phyloP scores from a whole-genome alignment of 2,329 filamentous ascomycete genomes.

The Fusarium dlaminii region DNA sequence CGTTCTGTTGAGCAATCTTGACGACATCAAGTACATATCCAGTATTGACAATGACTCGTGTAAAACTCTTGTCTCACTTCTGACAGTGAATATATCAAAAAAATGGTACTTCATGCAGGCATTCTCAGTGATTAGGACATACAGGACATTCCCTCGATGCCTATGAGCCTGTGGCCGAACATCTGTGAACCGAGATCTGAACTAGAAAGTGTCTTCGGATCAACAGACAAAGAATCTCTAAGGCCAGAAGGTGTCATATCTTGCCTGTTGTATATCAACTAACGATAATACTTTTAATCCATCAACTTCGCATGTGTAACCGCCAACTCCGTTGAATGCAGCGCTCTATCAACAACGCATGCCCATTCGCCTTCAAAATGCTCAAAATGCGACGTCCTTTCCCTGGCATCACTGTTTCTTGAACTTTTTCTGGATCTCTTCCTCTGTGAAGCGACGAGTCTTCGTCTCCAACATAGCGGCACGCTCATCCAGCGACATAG shows the following conservation, averaged over 20 bases:
- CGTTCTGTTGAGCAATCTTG: neutral
- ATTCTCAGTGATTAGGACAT: rapidly evolving
- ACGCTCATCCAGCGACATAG: slow-evolving; percentile 64
- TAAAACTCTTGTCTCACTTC: neutral
- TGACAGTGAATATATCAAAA: neutral
- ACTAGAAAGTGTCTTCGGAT: too few species aligned
- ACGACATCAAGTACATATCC: neutral
- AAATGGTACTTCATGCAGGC: neutral
- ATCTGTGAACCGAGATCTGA: neutral
- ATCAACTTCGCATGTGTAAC: neutral
- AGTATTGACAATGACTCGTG: neutral
- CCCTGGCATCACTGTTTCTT: neutral
- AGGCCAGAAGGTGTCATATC: rapidly evolving
- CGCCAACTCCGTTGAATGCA: neutral
- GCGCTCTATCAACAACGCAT: neutral
- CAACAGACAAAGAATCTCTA: rapidly evolving
- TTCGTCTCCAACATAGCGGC: slow-evolving; percentile 35
- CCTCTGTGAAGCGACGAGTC: slow-evolving; percentile 38
- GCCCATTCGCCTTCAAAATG: too few species aligned
- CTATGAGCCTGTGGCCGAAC: neutral
- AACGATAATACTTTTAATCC: neutral
- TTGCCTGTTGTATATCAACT: neutral
- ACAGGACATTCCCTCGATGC: neutral
- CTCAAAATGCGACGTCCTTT: neutral
- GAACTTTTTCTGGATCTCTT: slow-evolving; percentile 39